A percentile compares a stretch with the other conserved stretches of the same genome.
Conservation (phyloP, 176 grass and related monocot species). For the Metroxylon sagu region DNA sequence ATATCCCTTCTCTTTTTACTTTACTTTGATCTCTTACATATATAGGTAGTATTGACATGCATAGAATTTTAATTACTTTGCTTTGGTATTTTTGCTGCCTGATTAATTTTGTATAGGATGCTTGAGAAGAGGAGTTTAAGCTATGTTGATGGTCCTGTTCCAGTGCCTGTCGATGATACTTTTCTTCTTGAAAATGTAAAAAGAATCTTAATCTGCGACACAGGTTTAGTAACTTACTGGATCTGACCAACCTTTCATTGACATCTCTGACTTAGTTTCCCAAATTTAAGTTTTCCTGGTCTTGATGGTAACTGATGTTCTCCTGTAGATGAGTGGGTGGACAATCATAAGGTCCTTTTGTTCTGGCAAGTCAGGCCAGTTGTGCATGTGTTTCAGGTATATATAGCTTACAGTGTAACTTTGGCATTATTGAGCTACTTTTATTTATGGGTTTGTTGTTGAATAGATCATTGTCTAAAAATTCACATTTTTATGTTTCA, state of each 20-base stretch:
- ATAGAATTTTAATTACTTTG: neutral
- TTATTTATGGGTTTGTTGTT: too few species aligned
- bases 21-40: too few species aligned
- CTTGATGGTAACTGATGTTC: constrained; percentile 20
- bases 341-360: constrained; percentile 70
- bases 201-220: constrained; percentile 87
- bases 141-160: constrained; percentile 87
- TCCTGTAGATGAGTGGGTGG: constrained; percentile 56
- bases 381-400: constrained; percentile 90
- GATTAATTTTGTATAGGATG: constrained; percentile 49
- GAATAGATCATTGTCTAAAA: too few species aligned
- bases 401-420: neutral
- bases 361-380: constrained; percentile 98
- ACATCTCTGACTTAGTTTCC: neutral
- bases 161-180: constrained; percentile 56
- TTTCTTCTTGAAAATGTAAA: constrained; percentile 78
- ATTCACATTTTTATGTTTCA: too few species aligned
- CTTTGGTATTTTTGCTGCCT: neutral
- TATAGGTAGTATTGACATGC: too few species aligned
- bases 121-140: constrained; percentile 87
- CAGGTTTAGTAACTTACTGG: constrained; percentile 42
- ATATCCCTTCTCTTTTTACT: too few species aligned
- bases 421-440: too few species aligned
- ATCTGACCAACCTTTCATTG: neutral
- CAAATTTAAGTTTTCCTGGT: neutral